Conservation (phyloP, 495 filamentous ascomycete species). For the Tuber magnatum region DNA sequence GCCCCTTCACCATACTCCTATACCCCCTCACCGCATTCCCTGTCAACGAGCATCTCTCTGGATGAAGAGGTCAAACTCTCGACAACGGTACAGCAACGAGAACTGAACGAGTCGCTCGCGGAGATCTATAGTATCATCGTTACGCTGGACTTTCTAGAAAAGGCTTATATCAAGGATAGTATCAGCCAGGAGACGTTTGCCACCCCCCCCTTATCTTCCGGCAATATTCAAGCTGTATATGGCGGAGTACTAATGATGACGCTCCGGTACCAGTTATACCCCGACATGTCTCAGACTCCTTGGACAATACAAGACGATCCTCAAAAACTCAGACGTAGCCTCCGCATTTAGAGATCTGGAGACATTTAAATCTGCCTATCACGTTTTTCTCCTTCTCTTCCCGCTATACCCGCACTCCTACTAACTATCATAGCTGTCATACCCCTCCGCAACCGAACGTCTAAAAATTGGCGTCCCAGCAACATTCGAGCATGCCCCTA, state of each 20-base stretch:
- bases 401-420: background rate
- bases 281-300: constrained; percentile 87
- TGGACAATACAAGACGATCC: constrained; percentile 92
- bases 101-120: constrained; percentile 90
- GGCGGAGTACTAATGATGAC: background rate
- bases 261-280: constrained; percentile 54
- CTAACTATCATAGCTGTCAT: constrained; percentile 63
- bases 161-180: constrained; percentile 93
- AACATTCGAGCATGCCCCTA: constrained; percentile 47
- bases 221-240: background rate
- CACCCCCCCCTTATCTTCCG: background rate
- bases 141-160: constrained; percentile 90
- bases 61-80: constrained; percentile 84
- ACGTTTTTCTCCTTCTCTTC: constrained; percentile 9
- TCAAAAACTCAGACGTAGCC: constrained; percentile 78
- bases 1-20: constrained; percentile 31
- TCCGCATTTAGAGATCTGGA: constrained; percentile 79
- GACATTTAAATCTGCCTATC: constrained; percentile 61
- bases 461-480: constrained; percentile 77
- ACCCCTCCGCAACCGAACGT: constrained; percentile 85
- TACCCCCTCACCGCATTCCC: constrained; percentile 30
- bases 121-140: constrained; percentile 97
- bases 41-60: constrained; percentile 35
- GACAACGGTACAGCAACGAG: constrained; percentile 74
- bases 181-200: constrained; percentile 66